phyloP scores from a whole-genome alignment of 1,284 basidiomycete genomes.

The Ganoderma resinaceum region DNA sequence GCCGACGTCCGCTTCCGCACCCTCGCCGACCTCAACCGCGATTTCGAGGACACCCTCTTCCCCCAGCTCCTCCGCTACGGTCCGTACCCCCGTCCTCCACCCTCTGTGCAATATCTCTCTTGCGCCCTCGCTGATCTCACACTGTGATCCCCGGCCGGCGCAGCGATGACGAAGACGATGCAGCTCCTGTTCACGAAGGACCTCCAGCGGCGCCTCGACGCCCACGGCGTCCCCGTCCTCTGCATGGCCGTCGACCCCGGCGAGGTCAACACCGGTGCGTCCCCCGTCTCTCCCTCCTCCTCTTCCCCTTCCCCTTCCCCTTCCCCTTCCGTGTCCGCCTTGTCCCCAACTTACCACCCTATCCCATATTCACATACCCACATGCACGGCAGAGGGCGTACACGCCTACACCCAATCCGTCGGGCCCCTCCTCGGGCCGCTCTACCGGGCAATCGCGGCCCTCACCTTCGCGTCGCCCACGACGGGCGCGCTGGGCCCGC shows the following conservation, averaged over 20 bases:
- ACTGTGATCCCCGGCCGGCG: not conserved
- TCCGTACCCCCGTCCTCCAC: conserved; percentile 32
- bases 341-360: too few species aligned
- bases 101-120: too few species aligned
- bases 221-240: conserved; percentile 37
- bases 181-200: conserved; percentile 39
- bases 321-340: too few species aligned
- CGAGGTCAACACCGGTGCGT: conserved; percentile 47
- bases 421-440: conserved; percentile 26
- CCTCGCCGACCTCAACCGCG: conserved; percentile 48
- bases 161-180: conserved; percentile 3
- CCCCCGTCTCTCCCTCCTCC: too few species aligned
- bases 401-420: conserved; percentile 29
- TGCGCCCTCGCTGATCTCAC: too few species aligned
- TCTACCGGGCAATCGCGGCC: conserved; percentile 35
- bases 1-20: conserved; percentile 40
- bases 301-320: too few species aligned
- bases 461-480: conserved; percentile 46
- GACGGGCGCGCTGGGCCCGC: conserved; percentile 50
- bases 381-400: conserved; percentile 31
- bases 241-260: conserved; percentile 42
- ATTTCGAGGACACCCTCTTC: conserved; percentile 38
- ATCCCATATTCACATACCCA: not conserved
- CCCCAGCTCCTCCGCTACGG: conserved; percentile 46
- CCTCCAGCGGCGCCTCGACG: conserved; percentile 39